Evolutionary conservation across 129 eudicot genomes (phyloP), one percentile per base, ranked within the genome.

Genomic region (Ambrosia artemisiifolia): DNA sequence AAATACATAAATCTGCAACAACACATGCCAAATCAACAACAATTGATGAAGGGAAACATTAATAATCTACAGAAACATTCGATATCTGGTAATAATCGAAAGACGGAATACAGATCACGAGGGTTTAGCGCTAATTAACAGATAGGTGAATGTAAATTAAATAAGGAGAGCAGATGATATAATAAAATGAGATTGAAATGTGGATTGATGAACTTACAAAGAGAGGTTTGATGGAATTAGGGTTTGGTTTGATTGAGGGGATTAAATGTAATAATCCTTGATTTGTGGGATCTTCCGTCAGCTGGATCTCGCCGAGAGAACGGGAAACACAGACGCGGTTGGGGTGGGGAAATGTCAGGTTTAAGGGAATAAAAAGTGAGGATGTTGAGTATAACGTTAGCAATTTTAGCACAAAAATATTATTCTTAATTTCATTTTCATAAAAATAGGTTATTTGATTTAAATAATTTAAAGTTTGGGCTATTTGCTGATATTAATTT

Each of bases 241-340:
- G 78, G 70, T 34, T 73, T 73, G 49, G 70, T 47, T 62, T 47
- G 60, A 14, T 8, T 5, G 62, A 46, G 30, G n/a, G 53, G 43
- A 7, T 36, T 34, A 38, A 18, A 53, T 53, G 51, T 62, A 24
- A 24, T 24, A 24, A 48, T 47, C 48, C 70, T 63, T 62, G 70
- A 36, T 73, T 62, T 73, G 69, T 50, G 77, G 77, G 77, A 73
- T 73, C 77, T 73, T 49, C 28, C 28, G 28, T 24, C 77, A 35
- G 60, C 78, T 63, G 70, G 70, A 73, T 73, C 78, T 73, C 78
- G 78, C 66, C n/a, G n/a, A n/a, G 63, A 46, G 34, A 30, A 73
- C 60, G 6, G 18, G 47, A 33, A 49, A 2, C 47, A 32, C 44
- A 43, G 38, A 35, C 55, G 47, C 10, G 35, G 17, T 38, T 16